phyloP scores from a whole-genome alignment of 2,329 filamentous ascomycete genomes.

The Colletotrichum spaethianum region DNA sequence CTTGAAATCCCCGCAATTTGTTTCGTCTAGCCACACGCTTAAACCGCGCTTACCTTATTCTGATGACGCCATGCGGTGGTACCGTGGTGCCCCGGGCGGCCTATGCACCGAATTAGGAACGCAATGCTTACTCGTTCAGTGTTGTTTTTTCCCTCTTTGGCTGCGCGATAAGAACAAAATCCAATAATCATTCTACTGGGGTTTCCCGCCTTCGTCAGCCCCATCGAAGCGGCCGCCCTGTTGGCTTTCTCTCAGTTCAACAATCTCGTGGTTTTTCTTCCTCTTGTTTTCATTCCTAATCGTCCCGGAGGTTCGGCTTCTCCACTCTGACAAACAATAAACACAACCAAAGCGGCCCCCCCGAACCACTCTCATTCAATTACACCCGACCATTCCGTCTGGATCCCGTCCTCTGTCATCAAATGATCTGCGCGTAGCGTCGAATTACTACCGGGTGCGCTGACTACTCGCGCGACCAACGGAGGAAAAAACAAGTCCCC shows the following conservation, averaged over 20 bases:
- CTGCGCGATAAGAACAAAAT: slow-evolving; percentile 12
- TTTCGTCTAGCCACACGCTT: slow-evolving; percentile 16
- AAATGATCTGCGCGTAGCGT: slow-evolving; percentile 19
- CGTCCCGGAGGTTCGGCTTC: slow-evolving; percentile 36
- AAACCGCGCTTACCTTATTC: neutral
- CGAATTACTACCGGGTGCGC: neutral
- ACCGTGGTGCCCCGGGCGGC: neutral
- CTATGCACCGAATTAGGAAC: neutral
- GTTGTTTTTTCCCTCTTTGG: neutral
- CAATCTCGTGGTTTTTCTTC: neutral
- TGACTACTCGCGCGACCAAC: slow-evolving; percentile 15
- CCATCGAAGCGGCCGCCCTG: too few species aligned
- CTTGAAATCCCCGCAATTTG: neutral
- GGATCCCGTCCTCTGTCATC: slow-evolving; percentile 8
- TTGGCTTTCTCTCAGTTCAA: neutral
- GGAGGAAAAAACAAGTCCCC: neutral
- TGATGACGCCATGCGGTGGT: slow-evolving; percentile 18
- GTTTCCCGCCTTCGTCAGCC: neutral
- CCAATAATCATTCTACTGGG: too few species aligned
- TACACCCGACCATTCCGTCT: slow-evolving; percentile 33
- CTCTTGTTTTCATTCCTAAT: neutral
- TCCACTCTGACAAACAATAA: slow-evolving; percentile 24
- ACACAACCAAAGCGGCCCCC: too few species aligned
- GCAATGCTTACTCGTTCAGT: neutral
- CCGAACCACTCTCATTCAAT: neutral